A percentile compares a stretch with the other conserved stretches of the same genome.
phyloP scores from a whole-genome alignment of 805 yeast genomes.

The Starmerella apicola region DNA sequence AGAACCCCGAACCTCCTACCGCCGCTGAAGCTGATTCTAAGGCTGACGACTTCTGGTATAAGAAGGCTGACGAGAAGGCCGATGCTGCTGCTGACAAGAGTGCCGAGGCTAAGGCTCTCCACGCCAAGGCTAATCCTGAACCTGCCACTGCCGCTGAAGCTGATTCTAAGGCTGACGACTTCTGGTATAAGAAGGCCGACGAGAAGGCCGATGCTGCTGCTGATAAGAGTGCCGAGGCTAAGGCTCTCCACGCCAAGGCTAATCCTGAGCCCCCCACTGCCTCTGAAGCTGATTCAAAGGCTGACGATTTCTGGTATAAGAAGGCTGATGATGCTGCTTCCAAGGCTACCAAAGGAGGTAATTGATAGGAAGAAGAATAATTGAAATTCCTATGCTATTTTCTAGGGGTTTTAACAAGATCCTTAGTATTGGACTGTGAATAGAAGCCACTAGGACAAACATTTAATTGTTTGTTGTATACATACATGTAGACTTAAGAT shows the following conservation, averaged over 20 bases:
- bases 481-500: too few relatives aligned
- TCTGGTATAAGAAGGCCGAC: neutral
- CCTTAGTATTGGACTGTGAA: too few relatives aligned
- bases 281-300: constrained; percentile 16
- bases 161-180: constrained; percentile 15
- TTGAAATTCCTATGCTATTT: too few relatives aligned
- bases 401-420: too few relatives aligned
- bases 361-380: too few relatives aligned
- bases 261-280: constrained; percentile 5
- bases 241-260: neutral
- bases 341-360: constrained; percentile 1
- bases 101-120: constrained; percentile 1
- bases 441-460: too few relatives aligned
- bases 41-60: constrained; percentile 8
- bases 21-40: constrained; percentile 14
- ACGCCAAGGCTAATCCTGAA: too few relatives aligned
- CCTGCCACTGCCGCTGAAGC: constrained; percentile 12
- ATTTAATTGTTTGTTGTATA: too few relatives aligned
- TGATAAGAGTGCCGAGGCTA: constrained; percentile 1
- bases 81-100: constrained; percentile 1
- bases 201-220: neutral
- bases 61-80: neutral
- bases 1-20: constrained; percentile 7
- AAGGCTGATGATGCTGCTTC: neutral
- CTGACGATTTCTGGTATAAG: constrained; percentile 6